phyloP scores from a whole-genome alignment of 2,329 filamentous ascomycete species.

The Seiridium cupressi region DNA sequence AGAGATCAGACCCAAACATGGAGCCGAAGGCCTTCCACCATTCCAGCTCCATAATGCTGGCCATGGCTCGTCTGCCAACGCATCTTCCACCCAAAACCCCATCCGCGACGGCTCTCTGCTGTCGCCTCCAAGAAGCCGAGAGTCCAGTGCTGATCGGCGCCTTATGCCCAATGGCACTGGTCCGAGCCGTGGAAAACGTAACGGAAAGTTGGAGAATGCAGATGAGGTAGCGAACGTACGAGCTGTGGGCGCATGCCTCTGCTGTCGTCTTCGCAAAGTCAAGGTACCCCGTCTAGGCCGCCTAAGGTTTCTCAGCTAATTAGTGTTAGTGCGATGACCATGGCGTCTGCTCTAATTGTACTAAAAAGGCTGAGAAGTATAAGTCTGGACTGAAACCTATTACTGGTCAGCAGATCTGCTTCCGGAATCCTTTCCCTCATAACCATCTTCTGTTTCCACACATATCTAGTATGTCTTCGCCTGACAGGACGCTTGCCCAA shows the following conservation, averaged over 20 bases:
- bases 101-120: constrained; percentile 17
- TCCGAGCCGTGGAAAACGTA: constrained; percentile 19
- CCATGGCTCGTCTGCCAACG: constrained; percentile 13
- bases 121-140: constrained; percentile 18
- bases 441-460: constrained; percentile 19
- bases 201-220: constrained; percentile 25
- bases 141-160: not conserved
- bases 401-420: constrained; percentile 25
- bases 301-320: constrained; percentile 17
- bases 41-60: constrained; percentile 24
- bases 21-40: constrained; percentile 14
- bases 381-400: constrained; percentile 14
- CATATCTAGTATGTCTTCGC: constrained; percentile 17
- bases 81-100: constrained; percentile 13
- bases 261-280: constrained; percentile 47
- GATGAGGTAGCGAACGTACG: constrained; percentile 48
- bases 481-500: too few relatives aligned
- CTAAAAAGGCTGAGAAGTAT: constrained; percentile 16
- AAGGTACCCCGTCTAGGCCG: constrained; percentile 34
- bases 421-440: constrained; percentile 16
- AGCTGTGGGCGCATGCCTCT: constrained; percentile 45
- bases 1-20: constrained; percentile 25
- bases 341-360: constrained; percentile 27
- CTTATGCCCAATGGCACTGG: not conserved
- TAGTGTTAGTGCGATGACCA: constrained; percentile 35